A percentile compares a stretch with the other conserved stretches of the same genome.
Evolutionary conservation across 1,139 yeast species (phyloP).

Genomic region (Saccharomyces hybrid): DNA sequence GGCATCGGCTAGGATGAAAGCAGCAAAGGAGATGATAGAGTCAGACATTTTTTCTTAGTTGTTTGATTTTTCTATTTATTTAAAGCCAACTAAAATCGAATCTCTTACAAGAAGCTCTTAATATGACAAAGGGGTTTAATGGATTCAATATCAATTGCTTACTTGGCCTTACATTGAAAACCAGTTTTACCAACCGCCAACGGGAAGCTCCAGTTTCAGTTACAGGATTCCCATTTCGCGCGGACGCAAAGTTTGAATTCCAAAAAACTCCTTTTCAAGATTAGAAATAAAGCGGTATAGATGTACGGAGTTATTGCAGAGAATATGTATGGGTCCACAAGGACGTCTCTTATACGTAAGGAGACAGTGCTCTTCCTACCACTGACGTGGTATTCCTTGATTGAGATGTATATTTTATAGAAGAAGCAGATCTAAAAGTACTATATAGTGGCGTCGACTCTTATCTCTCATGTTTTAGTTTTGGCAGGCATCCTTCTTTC

Average conservation of each 20-base stretch:
- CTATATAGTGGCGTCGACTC: neutral
- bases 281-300: neutral
- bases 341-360: neutral
- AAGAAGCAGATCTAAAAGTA: neutral
- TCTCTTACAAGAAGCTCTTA: neutral
- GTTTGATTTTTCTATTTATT: neutral
- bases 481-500: neutral
- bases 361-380: too few relatives aligned
- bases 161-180: neutral
- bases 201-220: neutral
- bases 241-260: neutral
- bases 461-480: neutral
- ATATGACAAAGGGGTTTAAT: neutral
- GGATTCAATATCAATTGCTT: neutral
- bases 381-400: neutral
- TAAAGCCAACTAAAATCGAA: neutral
- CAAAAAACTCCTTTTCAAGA: neutral
- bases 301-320: neutral
- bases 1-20: conserved; percentile 96
- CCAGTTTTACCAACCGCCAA: neutral
- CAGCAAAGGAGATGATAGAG: conserved; percentile 57
- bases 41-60: conserved; percentile 40
- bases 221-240: neutral
- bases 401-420: neutral
- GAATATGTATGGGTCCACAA: neutral